Evolutionary conservation across 1,139 yeast genomes (phyloP), one percentile per base, ranked within the genome.

Genomic region (Taphrina deformans): DNA sequence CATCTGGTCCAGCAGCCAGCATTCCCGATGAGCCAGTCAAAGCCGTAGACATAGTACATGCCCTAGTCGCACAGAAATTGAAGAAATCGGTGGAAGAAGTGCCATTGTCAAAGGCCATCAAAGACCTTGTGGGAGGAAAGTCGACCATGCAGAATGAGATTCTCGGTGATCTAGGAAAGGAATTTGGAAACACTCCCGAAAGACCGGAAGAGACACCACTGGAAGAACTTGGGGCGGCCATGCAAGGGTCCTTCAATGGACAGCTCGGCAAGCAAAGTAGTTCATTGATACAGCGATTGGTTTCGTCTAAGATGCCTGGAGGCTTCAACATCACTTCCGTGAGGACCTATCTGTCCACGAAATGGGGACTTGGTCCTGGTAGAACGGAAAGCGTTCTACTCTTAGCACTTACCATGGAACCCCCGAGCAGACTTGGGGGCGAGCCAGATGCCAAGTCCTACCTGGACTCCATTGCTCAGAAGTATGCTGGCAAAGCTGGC

Each of bases 221-320:
- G 73, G 90, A 85, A 74, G 99, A 93, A 78, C 85, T 93, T 76
- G 97, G 98, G 60, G 98, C 90, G 75, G 87, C 85, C 74, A 89
- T 93, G 84, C 97, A 93, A 79, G 97, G 89, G 71, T 80, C 92
- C 24, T 93, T 90, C 81, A 76, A 79, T 70, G 99, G 99, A 70
- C 83, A 85, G 71, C 83, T 93, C 71, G 99, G 99, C 76, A 93
- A 93, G 78, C 96, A 93, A 73, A 88, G 98, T 2, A 80, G 91
- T 56, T 88, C 97, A 38, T 83, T 93, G 72, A 82, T 93, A 71
- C 89, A 96, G 69, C 87, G 97, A 79, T 83, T 93, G 75, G 88
- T 92, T 81, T 87, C 98, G 18, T 88, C 97, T 44, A 93, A 93
- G 81, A 93, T 93, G 98, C 98, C 99, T 67, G 99, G 99, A 83